A percentile compares a stretch with the other conserved stretches of the same genome.
These are phyloP conservation scores for Fomitopsis serialis DNA, from an alignment of 768 basidiomycete genomes.

Conservation along the genomic window DNA sequence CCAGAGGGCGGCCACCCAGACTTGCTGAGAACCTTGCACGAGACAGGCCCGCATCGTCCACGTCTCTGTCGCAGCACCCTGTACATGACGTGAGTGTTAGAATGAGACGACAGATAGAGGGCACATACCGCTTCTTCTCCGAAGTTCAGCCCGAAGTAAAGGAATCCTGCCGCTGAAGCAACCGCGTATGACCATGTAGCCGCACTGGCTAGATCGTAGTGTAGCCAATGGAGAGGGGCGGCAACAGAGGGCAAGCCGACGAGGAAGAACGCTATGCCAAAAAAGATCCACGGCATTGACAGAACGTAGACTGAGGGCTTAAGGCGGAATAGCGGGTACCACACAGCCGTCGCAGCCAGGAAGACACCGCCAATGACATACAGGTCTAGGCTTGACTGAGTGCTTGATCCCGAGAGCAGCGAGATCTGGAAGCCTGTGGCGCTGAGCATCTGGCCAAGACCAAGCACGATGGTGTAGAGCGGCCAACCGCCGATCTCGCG, in stretches of 20 bases:
- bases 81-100: neutral
- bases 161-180: constrained; percentile 89
- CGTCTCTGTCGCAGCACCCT: constrained; percentile 92
- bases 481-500: constrained; percentile 85
- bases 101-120: neutral
- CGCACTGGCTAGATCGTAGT: constrained; percentile 62
- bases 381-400: constrained; percentile 72
- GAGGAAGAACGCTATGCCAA: constrained; percentile 84
- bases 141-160: constrained; percentile 94
- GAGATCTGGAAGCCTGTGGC: constrained; percentile 96
- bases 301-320: constrained; percentile 87
- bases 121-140: constrained; percentile 85
- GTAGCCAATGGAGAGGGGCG: constrained; percentile 49
- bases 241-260: constrained; percentile 83
- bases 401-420: constrained; percentile 81
- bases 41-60: constrained; percentile 90
- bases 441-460: constrained; percentile 78
- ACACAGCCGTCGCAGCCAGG: constrained; percentile 76
- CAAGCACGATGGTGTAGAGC: constrained; percentile 85
- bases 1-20: constrained; percentile 95
- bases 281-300: constrained; percentile 87
- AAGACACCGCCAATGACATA: constrained; percentile 92
- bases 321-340: constrained; percentile 86
- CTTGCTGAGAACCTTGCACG: constrained; percentile 92
- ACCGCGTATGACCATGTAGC: constrained; percentile 92